Percentiles rank a stretch among this genome's conserved stretches.
Conservation (phyloP, 495 filamentous ascomycete species). For the Xylaria intraflava region DNA sequence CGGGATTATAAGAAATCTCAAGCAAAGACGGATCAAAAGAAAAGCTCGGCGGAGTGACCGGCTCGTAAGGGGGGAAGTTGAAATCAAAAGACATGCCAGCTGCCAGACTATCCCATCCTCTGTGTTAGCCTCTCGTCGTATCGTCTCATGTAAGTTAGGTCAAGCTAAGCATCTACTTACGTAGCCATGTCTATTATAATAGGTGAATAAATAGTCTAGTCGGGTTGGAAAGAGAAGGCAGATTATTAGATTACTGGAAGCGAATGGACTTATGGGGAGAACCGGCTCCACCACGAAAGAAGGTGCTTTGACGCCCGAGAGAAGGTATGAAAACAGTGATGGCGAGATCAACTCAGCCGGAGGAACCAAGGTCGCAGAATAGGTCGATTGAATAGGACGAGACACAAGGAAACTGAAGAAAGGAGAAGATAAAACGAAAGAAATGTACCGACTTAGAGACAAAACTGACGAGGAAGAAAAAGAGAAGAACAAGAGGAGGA, state of each 20-base stretch:
- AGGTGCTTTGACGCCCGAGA: conserved; percentile 2
- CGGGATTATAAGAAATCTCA: conserved; percentile 40
- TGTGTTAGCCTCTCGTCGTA: conserved; percentile 19
- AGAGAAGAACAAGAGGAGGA: conserved; percentile 18
- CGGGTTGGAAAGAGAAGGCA: conserved; percentile 26
- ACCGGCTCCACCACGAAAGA: conserved; percentile 18
- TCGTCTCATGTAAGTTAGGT: not conserved
- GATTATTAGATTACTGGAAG: conserved; percentile 34
- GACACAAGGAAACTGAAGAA: conserved; percentile 9
- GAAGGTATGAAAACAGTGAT: conserved; percentile 13
- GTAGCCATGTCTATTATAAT: conserved; percentile 42
- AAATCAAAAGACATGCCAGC: conserved; percentile 49
- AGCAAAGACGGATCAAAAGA: conserved; percentile 49
- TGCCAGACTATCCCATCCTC: conserved; percentile 34
- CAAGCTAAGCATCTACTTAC: conserved; percentile 28
- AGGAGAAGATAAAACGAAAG: conserved; percentile 19
- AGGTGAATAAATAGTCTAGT: conserved; percentile 22
- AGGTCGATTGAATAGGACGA: conserved; percentile 29
- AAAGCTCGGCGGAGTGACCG: conserved; percentile 44
- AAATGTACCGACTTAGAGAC: conserved; percentile 27
- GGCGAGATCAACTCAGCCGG: conserved; percentile 10
- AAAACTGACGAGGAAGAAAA: conserved; percentile 25
- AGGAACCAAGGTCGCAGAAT: conserved; percentile 15
- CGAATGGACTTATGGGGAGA: conserved; percentile 18
- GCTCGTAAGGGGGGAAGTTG: conserved; percentile 42